Conservation (phyloP, 306 rosid species). For the Cyamopsis tetragonoloba region DNA sequence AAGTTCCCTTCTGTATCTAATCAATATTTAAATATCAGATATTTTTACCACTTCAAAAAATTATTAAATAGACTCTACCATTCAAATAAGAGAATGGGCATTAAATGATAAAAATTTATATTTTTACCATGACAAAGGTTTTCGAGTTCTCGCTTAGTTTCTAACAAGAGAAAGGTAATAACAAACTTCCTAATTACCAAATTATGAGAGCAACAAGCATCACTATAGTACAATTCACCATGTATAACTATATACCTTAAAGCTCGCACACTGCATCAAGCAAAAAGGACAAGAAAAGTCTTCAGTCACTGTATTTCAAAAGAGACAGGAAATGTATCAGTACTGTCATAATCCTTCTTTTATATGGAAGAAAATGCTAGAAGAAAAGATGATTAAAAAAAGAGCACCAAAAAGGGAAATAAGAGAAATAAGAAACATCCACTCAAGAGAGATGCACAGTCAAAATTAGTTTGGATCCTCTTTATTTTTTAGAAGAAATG, state of each 20-base stretch:
- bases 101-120: slow-evolving; percentile 6
- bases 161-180: slow-evolving; percentile 13
- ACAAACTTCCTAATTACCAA: slow-evolving; percentile 13
- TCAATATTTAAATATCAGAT: not conserved
- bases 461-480: too few species aligned
- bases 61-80: not conserved
- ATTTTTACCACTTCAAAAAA: not conserved
- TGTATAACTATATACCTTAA: slow-evolving; percentile 71
- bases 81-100: not conserved
- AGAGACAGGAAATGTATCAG: slow-evolving; percentile 27
- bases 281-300: slow-evolving; percentile 94
- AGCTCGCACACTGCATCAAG: slow-evolving; percentile 84
- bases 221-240: slow-evolving; percentile 10
- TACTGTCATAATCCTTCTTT: not conserved
- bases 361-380: not conserved
- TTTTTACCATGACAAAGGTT: not conserved
- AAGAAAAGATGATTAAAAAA: not conserved
- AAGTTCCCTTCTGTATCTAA: not conserved
- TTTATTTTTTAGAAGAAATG: too few species aligned
- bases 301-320: slow-evolving; percentile 72
- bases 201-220: not conserved
- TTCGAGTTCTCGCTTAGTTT: slow-evolving; percentile 1
- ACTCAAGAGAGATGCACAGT: not conserved
- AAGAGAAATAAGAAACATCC: not conserved
- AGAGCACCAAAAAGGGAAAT: not conserved